These are phyloP conservation scores for Graphilbum fragrans DNA, from an alignment of 2,329 filamentous ascomycete genomes.

Conservation along the genomic window DNA sequence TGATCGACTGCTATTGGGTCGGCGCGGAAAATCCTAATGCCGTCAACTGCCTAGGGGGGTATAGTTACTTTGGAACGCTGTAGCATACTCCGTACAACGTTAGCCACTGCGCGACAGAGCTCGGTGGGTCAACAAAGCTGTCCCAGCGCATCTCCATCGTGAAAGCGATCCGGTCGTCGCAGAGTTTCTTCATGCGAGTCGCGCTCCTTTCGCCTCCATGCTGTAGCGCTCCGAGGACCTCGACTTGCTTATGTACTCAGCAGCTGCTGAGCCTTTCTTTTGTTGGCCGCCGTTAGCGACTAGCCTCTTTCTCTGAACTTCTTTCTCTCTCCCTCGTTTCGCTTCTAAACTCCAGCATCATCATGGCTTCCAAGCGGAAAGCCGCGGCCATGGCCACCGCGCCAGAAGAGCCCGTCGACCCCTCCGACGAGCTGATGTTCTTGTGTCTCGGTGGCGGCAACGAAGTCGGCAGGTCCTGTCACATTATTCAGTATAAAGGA, in stretches of 20 bases:
- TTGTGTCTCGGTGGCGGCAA: slow-evolving; percentile 89
- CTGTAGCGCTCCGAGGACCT: too few species aligned
- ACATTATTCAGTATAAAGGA: slow-evolving; percentile 97
- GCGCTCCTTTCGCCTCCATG: neutral
- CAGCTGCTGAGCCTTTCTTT: neutral
- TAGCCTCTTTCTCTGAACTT: neutral
- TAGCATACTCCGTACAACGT: too few species aligned
- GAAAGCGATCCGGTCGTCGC: too few species aligned
- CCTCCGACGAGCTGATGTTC: slow-evolving; percentile 88
- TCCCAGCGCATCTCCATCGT: neutral
- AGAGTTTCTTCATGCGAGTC: neutral
- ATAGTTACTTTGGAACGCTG: too few species aligned
- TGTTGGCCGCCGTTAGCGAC: neutral
- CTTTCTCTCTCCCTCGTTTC: neutral
- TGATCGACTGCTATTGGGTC: too few species aligned
- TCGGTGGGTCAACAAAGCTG: neutral
- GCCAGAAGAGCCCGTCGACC: slow-evolving; percentile 79
- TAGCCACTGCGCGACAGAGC: too few species aligned
- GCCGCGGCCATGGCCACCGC: slow-evolving; percentile 59
- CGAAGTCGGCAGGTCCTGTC: slow-evolving; percentile 92
- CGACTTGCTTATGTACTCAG: neutral
- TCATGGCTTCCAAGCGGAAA: slow-evolving; percentile 91
- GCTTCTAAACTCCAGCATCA: neutral
- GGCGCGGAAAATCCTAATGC: too few species aligned
- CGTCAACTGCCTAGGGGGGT: too few species aligned